Conservation (phyloP, 2,329 filamentous ascomycete species). For the Aspergillus bombycis region DNA sequence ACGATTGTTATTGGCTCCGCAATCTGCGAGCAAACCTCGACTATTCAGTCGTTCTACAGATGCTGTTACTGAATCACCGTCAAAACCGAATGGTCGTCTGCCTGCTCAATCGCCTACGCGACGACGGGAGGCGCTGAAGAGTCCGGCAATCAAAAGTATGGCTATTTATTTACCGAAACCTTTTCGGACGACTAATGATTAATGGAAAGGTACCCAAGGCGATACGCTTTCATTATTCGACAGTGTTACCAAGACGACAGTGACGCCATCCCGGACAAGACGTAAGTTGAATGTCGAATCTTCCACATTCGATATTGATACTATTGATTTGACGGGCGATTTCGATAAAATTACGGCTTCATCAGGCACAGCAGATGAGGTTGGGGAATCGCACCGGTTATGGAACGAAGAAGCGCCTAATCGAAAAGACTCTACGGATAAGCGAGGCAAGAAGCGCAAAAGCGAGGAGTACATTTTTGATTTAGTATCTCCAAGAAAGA, state of each 20-base stretch:
- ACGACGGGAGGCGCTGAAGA: constrained; percentile 9
- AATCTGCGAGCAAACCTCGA: constrained; percentile 44
- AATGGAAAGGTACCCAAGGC: constrained; percentile 19
- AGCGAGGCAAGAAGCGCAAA: constrained; percentile 52
- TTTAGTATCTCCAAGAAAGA: constrained; percentile 37
- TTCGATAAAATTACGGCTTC: constrained; percentile 39
- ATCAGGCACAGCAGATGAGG: constrained; percentile 42
- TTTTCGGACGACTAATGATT: constrained; percentile 14
- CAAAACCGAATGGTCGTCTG: constrained; percentile 21
- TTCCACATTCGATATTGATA: constrained; percentile 41
- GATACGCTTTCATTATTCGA: constrained; percentile 24
- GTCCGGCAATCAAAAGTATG: constrained; percentile 31
- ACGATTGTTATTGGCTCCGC: constrained; percentile 46
- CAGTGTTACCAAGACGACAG: constrained; percentile 16
- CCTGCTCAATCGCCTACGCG: constrained; percentile 15
- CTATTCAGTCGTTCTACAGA: constrained; percentile 39
- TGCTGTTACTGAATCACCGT: constrained; percentile 23
- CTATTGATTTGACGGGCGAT: constrained; percentile 50
- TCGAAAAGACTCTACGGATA: constrained; percentile 39
- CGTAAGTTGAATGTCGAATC: constrained; percentile 19
- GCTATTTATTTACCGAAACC: background rate
- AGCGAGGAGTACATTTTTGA: constrained; percentile 51
- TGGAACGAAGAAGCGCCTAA: constrained; percentile 50
- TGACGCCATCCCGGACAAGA: constrained; percentile 27
- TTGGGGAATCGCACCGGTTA: constrained; percentile 45